Evolutionary conservation across 192 early-diverging fungal species (phyloP).

Genomic region (Endogone sp.): DNA sequence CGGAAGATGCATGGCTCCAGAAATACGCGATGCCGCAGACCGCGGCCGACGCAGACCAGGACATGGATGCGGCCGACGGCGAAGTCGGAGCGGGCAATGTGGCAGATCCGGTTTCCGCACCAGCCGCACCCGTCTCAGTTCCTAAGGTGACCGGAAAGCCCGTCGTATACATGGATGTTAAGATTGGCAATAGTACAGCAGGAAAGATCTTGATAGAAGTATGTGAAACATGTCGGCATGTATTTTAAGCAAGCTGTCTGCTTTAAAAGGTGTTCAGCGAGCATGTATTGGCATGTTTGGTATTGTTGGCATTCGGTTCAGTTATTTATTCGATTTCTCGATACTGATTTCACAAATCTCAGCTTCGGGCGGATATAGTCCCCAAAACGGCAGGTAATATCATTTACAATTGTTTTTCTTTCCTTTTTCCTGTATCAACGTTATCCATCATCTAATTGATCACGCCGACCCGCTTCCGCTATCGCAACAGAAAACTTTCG

Average conservation of each 20-base stretch:
- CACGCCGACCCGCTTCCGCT: not conserved
- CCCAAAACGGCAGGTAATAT: slow-evolving; percentile 59
- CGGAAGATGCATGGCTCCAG: slow-evolving; percentile 39
- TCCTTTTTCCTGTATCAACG: not conserved
- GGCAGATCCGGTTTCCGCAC: too few relatives aligned
- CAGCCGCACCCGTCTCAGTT: too few relatives aligned
- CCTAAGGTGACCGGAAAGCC: slow-evolving; percentile 9
- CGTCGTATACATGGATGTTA: slow-evolving; percentile 34
- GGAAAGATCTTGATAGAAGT: slow-evolving; percentile 33
- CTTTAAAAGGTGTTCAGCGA: too few relatives aligned
- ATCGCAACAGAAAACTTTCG: slow-evolving; percentile 83
- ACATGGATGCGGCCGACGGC: too few relatives aligned
- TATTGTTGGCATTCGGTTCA: too few relatives aligned
- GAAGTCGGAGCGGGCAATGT: too few relatives aligned
- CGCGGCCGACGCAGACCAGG: too few relatives aligned
- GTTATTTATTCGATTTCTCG: too few relatives aligned
- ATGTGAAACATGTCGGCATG: slow-evolving; percentile 2
- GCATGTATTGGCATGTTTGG: too few relatives aligned
- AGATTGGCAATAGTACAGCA: slow-evolving; percentile 30
- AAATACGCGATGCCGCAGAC: slow-evolving; percentile 22
- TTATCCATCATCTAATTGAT: not conserved
- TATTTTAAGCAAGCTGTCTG: not conserved
- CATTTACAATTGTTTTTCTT: not conserved
- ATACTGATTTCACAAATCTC: not conserved
- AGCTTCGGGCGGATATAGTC: slow-evolving; percentile 58